Base-by-base conservation (phyloP, 1,284 basidiomycete genomes). In the Laetiporus sulphureus region DNA sequence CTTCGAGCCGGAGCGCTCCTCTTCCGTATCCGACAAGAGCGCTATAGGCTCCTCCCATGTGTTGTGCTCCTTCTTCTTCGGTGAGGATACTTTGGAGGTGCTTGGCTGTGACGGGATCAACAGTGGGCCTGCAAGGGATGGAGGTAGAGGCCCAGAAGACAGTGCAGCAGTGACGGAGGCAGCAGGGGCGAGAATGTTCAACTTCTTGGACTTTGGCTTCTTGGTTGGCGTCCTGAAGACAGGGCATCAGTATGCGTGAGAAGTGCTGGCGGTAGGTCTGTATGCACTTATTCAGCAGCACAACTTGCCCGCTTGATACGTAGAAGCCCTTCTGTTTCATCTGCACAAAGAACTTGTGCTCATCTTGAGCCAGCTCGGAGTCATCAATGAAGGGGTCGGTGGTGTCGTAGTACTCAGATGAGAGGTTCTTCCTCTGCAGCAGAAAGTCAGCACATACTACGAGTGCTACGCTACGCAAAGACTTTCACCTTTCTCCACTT, bases 381-480 rank as follows among this genome's bases (percentile, higher is more conserved):
- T 99, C 95, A 69, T 99, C 95, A 57, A 99, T 97, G 66, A 98
- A 98, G 0, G 91, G 88, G 65, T 99, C 95, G 1, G 75, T 71
- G 15, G 84, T 72, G 65, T 99, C 94, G 69, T 99, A 99, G 57
- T 86, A 84, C 50, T 87, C 83, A 18, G 75, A 62, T 0, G 68
- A 67, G 3, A 68, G 65, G 42, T 72, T 76, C 63, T 83, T 81
- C 61, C 77, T 75, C 70, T 74, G 53, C 45, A 44, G n/a, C n/a
- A n/a, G n/a, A n/a, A n/a, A n/a, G n/a, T n/a, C n/a, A n/a, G n/a
- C n/a, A n/a, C n/a, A n/a, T n/a, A n/a, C n/a, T n/a, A n/a, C n/a
- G n/a, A n/a, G n/a, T n/a, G n/a, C n/a, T n/a, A n/a, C n/a, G n/a
- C n/a, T n/a, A n/a, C n/a, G n/a, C n/a, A n/a, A n/a, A n/a, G n/a